These are phyloP conservation scores for Thielaviopsis populi DNA, from an alignment of 2,329 filamentous ascomycete genomes.

Conservation along the genomic window DNA sequence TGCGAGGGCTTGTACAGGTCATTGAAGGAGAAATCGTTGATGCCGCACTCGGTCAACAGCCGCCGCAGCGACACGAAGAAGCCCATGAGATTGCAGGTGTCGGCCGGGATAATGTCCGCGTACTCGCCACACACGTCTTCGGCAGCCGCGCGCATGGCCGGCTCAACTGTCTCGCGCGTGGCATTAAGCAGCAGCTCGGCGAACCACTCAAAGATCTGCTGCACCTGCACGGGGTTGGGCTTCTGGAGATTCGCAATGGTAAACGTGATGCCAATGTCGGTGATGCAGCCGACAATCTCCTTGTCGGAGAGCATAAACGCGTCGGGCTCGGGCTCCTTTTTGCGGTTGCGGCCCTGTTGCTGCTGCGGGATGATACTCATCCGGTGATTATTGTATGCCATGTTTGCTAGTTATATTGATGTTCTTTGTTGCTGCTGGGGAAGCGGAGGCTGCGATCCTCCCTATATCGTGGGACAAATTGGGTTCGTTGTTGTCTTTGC, in stretches of 20 bases:
- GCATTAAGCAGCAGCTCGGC: conserved; percentile 87
- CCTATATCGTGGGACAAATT: neutral
- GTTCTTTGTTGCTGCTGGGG: neutral
- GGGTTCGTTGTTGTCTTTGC: neutral
- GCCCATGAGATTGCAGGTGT: conserved; percentile 88
- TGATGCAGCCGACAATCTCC: conserved; percentile 94
- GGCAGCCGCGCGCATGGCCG: conserved; percentile 82
- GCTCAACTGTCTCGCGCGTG: conserved; percentile 83
- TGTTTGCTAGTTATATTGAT: conserved; percentile 21
- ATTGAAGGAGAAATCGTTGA: conserved; percentile 84
- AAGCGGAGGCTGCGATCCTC: neutral
- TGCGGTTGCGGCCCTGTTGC: conserved; percentile 36
- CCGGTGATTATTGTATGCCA: conserved; percentile 45
- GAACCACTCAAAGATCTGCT: conserved; percentile 97
- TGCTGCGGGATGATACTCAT: conserved; percentile 46
- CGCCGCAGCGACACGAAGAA: conserved; percentile 77
- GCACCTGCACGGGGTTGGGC: conserved; percentile 84
- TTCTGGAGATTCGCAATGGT: conserved; percentile 77
- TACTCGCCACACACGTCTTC: conserved; percentile 77
- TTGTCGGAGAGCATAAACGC: conserved; percentile 47
- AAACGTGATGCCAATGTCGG: conserved; percentile 87
- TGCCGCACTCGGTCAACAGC: conserved; percentile 73
- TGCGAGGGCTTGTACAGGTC: conserved; percentile 87
- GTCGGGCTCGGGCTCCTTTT: conserved; percentile 45
- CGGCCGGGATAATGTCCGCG: conserved; percentile 67